Base-by-base conservation (phyloP, 306 rosid genomes). In the Vigna angularis region DNA sequence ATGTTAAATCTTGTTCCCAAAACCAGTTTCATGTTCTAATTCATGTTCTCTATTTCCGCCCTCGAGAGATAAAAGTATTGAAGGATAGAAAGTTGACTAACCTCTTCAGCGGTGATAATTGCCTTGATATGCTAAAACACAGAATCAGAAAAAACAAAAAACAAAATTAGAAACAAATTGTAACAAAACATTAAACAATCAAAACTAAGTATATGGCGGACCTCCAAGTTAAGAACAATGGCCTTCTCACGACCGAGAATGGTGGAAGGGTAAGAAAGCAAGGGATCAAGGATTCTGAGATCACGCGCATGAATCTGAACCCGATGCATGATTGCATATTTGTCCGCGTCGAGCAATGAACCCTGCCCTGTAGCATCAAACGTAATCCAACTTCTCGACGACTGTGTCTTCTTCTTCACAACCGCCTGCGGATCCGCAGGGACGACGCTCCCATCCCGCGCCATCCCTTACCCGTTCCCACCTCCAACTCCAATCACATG, bases 81-180 rank as follows among this genome's bases (percentile, higher is more conserved):
- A 40, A 66, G 65, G 26, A 74, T 18, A 12, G 28, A 72, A 72
- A 62, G 79, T 1, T 55, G 13, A 11, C 38, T 48, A 77, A 95
- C 98, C 97, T 95, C 98, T 32, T 95, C 97, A 10, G 98, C 97
- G 0, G 98, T 95, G 79, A 95, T 95, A 62, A 95, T 92, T 44
- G 98, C 98, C 82, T 95, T 95, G 84, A 92, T 90, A 86, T 95
- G 98, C 98, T 95, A 96, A 50, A 79, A 47, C 11, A 52, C 84
- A 72, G 28, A 84, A 74, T 75, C 32, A 65, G 5, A 77, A 42
- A 66, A n/a, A 56, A 36, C 16, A 65, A 51, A 74, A 38, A 75
- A 32, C 11, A 16, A 32, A 34, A 53, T 62, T 44, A 5, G 16
- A 4, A 63, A 2, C 1, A 49, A 78, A 55, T 44, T 30, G 26